Conservation (phyloP, 441 rosid species). For the Adansonia gregorii region DNA sequence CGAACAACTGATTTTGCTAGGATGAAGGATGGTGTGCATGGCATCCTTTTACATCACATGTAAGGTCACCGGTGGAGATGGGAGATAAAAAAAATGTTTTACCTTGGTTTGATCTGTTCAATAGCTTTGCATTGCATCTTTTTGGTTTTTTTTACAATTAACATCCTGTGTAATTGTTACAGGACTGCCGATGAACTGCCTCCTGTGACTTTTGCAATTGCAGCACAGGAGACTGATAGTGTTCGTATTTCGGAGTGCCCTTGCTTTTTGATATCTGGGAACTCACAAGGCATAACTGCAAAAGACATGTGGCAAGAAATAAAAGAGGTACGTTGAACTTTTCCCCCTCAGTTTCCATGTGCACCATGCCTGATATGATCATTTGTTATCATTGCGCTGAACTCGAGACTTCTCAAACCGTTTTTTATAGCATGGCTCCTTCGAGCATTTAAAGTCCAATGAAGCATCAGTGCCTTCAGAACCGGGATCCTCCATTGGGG, state of each 20-base stretch:
- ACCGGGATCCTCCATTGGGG: conserved; percentile 84
- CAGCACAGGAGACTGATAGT: conserved; percentile 67
- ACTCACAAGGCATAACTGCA: conserved; percentile 69
- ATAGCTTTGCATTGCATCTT: neutral
- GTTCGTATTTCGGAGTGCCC: conserved; percentile 77
- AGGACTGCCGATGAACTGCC: conserved; percentile 71
- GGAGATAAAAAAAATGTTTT: neutral
- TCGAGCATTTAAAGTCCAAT: conserved; percentile 53
- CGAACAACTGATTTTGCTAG: conserved; percentile 45
- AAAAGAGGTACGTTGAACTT: conserved; percentile 58
- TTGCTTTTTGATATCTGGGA: conserved; percentile 68
- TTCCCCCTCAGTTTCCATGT: neutral
- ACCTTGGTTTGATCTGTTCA: conserved; percentile 17
- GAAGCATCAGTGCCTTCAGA: conserved; percentile 56
- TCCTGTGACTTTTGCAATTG: conserved; percentile 68
- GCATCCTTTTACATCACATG: conserved; percentile 83
- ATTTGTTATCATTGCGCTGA: conserved; percentile 13
- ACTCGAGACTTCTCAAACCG: conserved; percentile 8
- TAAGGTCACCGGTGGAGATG: conserved; percentile 39
- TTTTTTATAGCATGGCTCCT: conserved; percentile 65
- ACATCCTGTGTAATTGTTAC: conserved; percentile 26
- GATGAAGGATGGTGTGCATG: conserved; percentile 70
- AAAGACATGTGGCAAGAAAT: conserved; percentile 85
- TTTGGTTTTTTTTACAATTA: neutral
- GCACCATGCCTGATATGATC: neutral